These are phyloP conservation scores for Allium cepa DNA, from an alignment of 106 monocot genomes.

Conservation along the genomic window DNA sequence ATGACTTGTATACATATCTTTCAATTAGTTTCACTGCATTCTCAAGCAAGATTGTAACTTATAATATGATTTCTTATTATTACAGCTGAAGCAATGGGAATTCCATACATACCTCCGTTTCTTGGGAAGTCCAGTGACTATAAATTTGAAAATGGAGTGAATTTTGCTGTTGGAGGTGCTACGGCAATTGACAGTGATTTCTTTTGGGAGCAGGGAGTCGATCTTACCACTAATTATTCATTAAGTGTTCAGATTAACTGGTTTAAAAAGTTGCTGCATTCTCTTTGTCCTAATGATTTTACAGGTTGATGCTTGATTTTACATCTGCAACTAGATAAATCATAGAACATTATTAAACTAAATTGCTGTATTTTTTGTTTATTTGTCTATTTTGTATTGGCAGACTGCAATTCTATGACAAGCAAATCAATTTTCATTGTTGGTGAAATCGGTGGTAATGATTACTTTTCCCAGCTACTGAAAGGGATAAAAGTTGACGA, in stretches of 20 bases:
- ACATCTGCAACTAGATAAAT: too few relatives aligned
- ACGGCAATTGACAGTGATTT: slow-evolving; percentile 35
- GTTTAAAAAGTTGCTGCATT: slow-evolving; percentile 40
- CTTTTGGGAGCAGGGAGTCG: slow-evolving; percentile 31
- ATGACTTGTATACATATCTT: too few relatives aligned
- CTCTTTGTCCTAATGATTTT: slow-evolving; percentile 12
- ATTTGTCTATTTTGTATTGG: neutral
- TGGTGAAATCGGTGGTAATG: slow-evolving; percentile 57
- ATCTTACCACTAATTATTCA: slow-evolving; percentile 17
- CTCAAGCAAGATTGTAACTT: too few relatives aligned
- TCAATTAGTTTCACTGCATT: too few relatives aligned
- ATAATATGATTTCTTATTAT: neutral
- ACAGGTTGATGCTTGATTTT: neutral
- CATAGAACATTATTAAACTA: too few relatives aligned
- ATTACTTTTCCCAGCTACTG: slow-evolving; percentile 24
- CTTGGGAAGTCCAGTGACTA: slow-evolving; percentile 1
- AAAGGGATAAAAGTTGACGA: slow-evolving; percentile 16
- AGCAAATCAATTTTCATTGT: slow-evolving; percentile 28
- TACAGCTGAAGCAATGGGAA: slow-evolving; percentile 28
- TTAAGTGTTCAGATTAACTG: slow-evolving; percentile 27
- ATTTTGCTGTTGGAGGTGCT: slow-evolving; percentile 65
- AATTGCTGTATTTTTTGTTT: too few relatives aligned
- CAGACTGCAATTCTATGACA: neutral
- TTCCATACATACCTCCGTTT: slow-evolving; percentile 35
- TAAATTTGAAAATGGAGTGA: slow-evolving; percentile 29